Evolutionary conservation across 441 rosid genomes (phyloP).

Genomic region (Flueggea neowawraea): DNA sequence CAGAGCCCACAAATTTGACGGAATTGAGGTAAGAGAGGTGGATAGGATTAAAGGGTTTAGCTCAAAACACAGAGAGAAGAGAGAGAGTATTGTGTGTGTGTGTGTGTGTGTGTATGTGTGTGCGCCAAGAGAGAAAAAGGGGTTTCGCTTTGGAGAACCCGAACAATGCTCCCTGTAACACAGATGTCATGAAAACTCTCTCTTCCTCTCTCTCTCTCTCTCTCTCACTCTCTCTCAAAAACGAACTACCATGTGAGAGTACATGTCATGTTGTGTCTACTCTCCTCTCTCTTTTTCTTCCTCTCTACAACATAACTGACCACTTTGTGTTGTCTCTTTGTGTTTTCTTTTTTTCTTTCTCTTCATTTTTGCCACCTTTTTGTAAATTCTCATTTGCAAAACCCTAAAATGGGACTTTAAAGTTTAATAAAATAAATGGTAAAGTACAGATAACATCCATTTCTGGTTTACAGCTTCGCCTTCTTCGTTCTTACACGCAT

Average conservation of each 20-base stretch:
- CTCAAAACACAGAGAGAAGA: slow-evolving; percentile 14
- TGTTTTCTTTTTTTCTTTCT: too few relatives aligned
- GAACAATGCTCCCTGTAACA: slow-evolving; percentile 26
- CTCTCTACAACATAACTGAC: neutral
- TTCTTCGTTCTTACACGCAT: too few relatives aligned
- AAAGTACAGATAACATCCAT: too few relatives aligned
- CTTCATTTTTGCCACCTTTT: too few relatives aligned
- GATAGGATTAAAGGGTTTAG: slow-evolving; percentile 5
- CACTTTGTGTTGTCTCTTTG: too few relatives aligned
- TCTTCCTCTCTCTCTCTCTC: neutral
- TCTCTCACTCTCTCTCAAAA: slow-evolving; percentile 7
- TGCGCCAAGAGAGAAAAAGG: too few relatives aligned
- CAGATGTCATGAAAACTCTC: slow-evolving; percentile 25
- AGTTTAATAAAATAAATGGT: too few relatives aligned
- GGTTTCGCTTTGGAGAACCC: slow-evolving; percentile 29
- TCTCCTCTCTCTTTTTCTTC: neutral
- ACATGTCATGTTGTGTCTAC: neutral
- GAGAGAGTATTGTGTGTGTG: too few relatives aligned
- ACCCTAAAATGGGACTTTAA: too few relatives aligned
- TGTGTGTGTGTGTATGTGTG: too few relatives aligned
- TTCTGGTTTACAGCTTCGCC: too few relatives aligned
- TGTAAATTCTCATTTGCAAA: too few relatives aligned
- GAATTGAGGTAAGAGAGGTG: slow-evolving; percentile 17
- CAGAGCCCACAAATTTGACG: slow-evolving; percentile 2
- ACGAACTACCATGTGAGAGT: slow-evolving; percentile 1